phyloP scores from a whole-genome alignment of 2,329 filamentous ascomycete genomes.

The Sphaerulina vaccinii region DNA sequence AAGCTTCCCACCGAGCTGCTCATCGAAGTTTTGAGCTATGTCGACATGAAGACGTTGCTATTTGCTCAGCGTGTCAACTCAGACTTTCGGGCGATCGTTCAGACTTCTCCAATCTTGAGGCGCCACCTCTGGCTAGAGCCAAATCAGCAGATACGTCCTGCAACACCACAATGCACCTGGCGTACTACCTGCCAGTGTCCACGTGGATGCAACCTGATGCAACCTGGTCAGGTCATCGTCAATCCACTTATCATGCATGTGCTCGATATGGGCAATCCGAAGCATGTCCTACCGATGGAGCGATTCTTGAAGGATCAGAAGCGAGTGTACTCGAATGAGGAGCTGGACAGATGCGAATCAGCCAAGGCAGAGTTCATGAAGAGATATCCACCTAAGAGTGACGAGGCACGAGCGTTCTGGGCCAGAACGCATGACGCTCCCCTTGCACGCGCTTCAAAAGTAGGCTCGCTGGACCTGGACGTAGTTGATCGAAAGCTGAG shows the following conservation, averaged over 20 bases:
- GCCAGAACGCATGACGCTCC: no score
- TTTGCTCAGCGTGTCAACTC: background rate
- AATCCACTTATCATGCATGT: background rate
- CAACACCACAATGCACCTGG: background rate
- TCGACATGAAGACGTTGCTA: background rate
- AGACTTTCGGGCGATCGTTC: background rate
- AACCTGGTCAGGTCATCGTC: background rate
- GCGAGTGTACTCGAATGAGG: no score
- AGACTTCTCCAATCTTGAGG: background rate
- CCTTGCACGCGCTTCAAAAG: no score
- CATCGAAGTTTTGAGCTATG: background rate
- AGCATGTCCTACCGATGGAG: background rate
- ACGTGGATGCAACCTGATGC: background rate
- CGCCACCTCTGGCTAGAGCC: background rate
- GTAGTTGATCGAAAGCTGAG: no score
- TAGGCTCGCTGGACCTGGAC: no score
- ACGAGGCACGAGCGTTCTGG: no score
- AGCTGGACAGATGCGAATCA: no score
- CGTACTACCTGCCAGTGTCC: background rate
- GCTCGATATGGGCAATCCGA: background rate
- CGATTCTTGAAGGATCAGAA: background rate
- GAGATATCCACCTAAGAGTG: no score
- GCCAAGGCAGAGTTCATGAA: no score
- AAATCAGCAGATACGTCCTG: background rate
- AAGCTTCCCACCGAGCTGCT: background rate